Evolutionary conservation across 768 basidiomycete species (phyloP).

Genomic region (Calocera cornea): DNA sequence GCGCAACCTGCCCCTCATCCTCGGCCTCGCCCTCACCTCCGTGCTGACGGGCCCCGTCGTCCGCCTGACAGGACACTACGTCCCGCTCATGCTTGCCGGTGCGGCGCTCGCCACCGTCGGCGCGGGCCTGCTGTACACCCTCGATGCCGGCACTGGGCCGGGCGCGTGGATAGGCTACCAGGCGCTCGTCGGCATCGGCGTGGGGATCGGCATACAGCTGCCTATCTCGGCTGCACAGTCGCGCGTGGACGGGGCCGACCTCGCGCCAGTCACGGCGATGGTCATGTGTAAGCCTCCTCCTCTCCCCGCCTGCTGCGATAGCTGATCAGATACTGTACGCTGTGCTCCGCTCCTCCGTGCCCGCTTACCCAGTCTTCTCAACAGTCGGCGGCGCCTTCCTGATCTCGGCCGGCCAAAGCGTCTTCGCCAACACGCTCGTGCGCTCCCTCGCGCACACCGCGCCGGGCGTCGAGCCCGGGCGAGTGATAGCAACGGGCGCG

Average conservation of each 20-base stretch:
- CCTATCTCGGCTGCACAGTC: neutral
- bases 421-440: neutral
- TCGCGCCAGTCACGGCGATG: neutral
- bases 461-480: neutral
- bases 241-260: neutral
- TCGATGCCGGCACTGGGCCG: slow-evolving; percentile 17
- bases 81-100: slow-evolving; percentile 22
- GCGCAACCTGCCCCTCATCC: slow-evolving; percentile 9
- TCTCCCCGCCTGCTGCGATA: neutral
- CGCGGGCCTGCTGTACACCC: slow-evolving; percentile 28
- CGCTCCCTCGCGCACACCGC: neutral
- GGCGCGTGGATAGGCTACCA: slow-evolving; percentile 28
- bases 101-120: slow-evolving; percentile 24
- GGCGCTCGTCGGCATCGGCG: slow-evolving; percentile 26
- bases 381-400: neutral
- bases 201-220: neutral
- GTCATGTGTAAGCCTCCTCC: neutral
- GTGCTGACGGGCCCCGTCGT: neutral
- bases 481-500: neutral
- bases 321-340: no score
- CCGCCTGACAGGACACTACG: slow-evolving; percentile 21
- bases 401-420: neutral
- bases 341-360: no score
- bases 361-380: neutral
- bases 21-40: slow-evolving; percentile 1